Base-by-base conservation (phyloP, 2,329 filamentous ascomycete genomes). In the Orbilia ellipsospora region DNA sequence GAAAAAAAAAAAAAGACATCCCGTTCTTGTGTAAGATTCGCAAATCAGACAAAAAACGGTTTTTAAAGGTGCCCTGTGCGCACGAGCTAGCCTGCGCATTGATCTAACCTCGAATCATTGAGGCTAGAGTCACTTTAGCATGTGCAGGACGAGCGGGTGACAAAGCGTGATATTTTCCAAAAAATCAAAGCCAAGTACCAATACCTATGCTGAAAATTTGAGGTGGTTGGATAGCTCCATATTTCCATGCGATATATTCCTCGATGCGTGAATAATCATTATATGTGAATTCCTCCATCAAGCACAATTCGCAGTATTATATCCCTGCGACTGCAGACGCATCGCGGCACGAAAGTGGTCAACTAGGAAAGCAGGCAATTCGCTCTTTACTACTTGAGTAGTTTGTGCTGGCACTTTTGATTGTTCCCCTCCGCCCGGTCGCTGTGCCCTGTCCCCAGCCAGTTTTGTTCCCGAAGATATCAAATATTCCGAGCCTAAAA, bases 401-500 rank as follows among this genome's bases (percentile, higher is more conserved):
- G 10, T 36, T 36, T 10, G 31, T 36, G 31, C 31, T 36, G 31
- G 31, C 31, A 36, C 10, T 36, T 36, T 36, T 36, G 5, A 36
- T 36, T 36, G 5, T 36, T 36, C 31, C 31, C 31, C 10, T 36
- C 31, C 31, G 31, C 31, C 31, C 31, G 31, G 31, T 36, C 31
- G 31, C 5, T 10, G 6, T 36, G 31, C 31, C 31, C 31, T 36
- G 31, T 10, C 44, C 15, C 44, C 13, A 18, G 44, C 44, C 15
- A 10, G 45, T 54, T 55, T 68, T 36, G 31, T 6, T 36, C 31
- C 31, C 31, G 31, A 74, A 65, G 55, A 66, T 61, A 36, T 48
- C 51, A 62, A 67, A 68, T 74, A 74, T 64, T 74, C 70, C 70
- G 70, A 68, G 70, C 63, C 70, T 74, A 74, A 74, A 74, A 63